Conservation (phyloP, 768 basidiomycete species). For the Terana coerulea region DNA sequence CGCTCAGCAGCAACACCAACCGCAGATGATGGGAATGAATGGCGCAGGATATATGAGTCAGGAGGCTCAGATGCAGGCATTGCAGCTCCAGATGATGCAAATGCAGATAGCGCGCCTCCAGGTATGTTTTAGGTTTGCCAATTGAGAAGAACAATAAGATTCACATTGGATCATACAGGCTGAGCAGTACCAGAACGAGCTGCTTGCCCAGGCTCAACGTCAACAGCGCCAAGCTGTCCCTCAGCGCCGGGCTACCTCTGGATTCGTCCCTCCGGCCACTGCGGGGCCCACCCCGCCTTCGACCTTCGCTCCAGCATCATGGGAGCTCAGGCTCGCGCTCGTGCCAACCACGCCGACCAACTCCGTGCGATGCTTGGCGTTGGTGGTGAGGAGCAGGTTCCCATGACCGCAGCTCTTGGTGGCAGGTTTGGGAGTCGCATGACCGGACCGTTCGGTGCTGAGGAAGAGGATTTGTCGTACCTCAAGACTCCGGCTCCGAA, state of each 20-base stretch:
- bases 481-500: slow-evolving; percentile 45
- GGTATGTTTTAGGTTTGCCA: slow-evolving; percentile 38
- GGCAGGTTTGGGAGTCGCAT: slow-evolving; percentile 73
- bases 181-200: slow-evolving; percentile 73
- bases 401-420: slow-evolving; percentile 78
- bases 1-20: slow-evolving; percentile 59
- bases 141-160: slow-evolving; percentile 11
- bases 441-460: slow-evolving; percentile 38
- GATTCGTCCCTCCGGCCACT: slow-evolving; percentile 59
- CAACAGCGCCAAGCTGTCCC: slow-evolving; percentile 47
- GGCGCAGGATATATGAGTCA: slow-evolving; percentile 44
- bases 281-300: slow-evolving; percentile 68
- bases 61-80: slow-evolving; percentile 51
- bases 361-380: slow-evolving; percentile 58
- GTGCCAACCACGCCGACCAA: slow-evolving; percentile 65
- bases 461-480: slow-evolving; percentile 30
- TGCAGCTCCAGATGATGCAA: slow-evolving; percentile 85
- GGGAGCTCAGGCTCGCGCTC: slow-evolving; percentile 60
- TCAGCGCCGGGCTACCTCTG: slow-evolving; percentile 44
- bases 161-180: slow-evolving; percentile 46
- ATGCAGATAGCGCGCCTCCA: slow-evolving; percentile 79
- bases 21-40: slow-evolving; percentile 52
- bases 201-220: slow-evolving; percentile 57
- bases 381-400: slow-evolving; percentile 53
- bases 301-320: slow-evolving; percentile 56